A percentile compares a stretch with the other conserved stretches of the same genome.
phyloP scores from a whole-genome alignment of 139 green algal species.

The Mesotaenium endlicherianum region DNA sequence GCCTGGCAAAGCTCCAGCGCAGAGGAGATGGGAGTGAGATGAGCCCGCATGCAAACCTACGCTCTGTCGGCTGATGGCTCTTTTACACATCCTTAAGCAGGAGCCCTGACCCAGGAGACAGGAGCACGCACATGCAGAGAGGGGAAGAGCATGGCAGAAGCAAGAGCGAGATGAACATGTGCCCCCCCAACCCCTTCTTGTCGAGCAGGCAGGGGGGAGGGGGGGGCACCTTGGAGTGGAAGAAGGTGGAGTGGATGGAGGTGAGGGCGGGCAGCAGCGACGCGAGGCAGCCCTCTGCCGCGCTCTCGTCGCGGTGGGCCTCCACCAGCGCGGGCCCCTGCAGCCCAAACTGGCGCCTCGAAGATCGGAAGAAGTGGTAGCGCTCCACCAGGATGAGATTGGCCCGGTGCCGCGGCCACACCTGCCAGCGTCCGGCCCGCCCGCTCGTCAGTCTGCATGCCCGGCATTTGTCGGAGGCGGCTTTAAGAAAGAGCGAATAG shows the following conservation, averaged over 20 bases:
- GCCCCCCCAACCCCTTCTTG: no score
- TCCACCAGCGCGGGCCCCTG: conserved; percentile 59
- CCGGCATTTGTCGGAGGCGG: no score
- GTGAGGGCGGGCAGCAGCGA: conserved; percentile 59
- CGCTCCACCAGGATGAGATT: conserved; percentile 82
- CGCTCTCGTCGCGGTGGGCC: conserved; percentile 62
- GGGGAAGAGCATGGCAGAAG: not conserved
- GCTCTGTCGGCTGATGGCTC: not conserved
- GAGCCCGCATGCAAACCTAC: not conserved
- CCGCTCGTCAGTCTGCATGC: not conserved
- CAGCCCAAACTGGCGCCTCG: conserved; percentile 45
- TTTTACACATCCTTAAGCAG: not conserved
- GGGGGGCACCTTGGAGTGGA: conserved; percentile 26
- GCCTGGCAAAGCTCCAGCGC: no score
- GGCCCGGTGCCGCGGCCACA: conserved; percentile 77
- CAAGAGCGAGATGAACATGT: no score
- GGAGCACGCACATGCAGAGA: not conserved
- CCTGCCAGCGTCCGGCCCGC: conserved; percentile 33
- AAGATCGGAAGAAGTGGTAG: conserved; percentile 87
- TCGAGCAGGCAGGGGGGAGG: no score
- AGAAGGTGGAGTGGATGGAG: conserved; percentile 61
- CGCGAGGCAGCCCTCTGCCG: conserved; percentile 55
- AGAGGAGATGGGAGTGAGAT: no score
- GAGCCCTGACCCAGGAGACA: not conserved
- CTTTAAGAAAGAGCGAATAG: not conserved